Conservation (phyloP, 2,329 filamentous ascomycete genomes). For the Myriosclerotinia duriaeana region DNA sequence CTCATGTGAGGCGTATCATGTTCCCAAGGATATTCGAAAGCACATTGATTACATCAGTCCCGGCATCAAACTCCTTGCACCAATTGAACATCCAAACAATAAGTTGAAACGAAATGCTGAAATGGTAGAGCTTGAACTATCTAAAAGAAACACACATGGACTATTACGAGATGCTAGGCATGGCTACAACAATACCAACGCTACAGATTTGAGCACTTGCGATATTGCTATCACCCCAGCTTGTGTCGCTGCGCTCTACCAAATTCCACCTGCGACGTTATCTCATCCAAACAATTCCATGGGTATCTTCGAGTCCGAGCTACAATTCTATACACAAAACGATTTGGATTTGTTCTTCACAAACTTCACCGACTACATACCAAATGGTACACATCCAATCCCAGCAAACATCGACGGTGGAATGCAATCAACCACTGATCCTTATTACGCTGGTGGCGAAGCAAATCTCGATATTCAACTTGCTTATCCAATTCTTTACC, state of each 20-base stretch:
- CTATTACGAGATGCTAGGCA: constrained; percentile 5
- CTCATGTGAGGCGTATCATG: constrained; percentile 44
- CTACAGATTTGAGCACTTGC: constrained; percentile 46
- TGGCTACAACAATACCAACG: constrained; percentile 38
- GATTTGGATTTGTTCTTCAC: constrained; percentile 42
- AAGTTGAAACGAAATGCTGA: constrained; percentile 23
- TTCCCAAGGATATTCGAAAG: constrained; percentile 48
- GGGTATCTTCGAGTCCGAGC: constrained; percentile 44
- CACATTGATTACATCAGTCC: constrained; percentile 55
- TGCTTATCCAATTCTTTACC: constrained; percentile 43
- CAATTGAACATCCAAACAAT: constrained; percentile 42
- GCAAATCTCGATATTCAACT: constrained; percentile 42
- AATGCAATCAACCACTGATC: constrained; percentile 35
- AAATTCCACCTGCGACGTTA: constrained; percentile 36
- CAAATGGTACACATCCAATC: constrained; percentile 38
- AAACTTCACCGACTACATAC: constrained; percentile 37
- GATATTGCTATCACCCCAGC: constrained; percentile 33
- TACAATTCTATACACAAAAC: constrained; percentile 42
- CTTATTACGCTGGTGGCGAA: constrained; percentile 38
- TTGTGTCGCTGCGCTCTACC: constrained; percentile 41
- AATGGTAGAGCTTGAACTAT: constrained; percentile 9
- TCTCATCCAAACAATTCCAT: constrained; percentile 38
- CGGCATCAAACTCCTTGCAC: constrained; percentile 44
- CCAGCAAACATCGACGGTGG: constrained; percentile 44
- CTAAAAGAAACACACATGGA: constrained; percentile 18